Conservation (phyloP, 257 asterid genomes). For the Coffea eugenioides region DNA sequence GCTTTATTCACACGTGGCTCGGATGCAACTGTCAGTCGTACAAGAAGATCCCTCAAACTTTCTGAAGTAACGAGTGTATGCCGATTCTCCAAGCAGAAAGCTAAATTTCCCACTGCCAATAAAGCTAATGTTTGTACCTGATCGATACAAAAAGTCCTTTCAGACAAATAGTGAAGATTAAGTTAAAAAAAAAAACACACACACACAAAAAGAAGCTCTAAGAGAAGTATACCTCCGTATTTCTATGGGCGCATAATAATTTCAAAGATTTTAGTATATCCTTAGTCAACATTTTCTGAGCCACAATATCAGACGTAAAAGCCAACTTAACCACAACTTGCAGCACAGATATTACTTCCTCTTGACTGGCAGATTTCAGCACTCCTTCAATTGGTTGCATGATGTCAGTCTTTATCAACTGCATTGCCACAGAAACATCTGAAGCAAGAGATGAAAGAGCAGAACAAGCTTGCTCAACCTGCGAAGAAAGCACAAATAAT, state of each 20-base stretch:
- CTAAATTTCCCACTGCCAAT: slow-evolving; percentile 85
- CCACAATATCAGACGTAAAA: slow-evolving; percentile 80
- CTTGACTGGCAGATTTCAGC: slow-evolving; percentile 69
- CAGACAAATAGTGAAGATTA: slow-evolving; percentile 21
- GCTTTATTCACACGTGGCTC: slow-evolving; percentile 83
- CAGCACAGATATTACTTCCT: slow-evolving; percentile 85
- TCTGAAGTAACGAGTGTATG: slow-evolving; percentile 81
- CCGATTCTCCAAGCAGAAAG: slow-evolving; percentile 93
- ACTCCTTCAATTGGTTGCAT: slow-evolving; percentile 97
- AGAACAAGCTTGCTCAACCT: slow-evolving; percentile 99
- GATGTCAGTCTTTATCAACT: slow-evolving; percentile 84
- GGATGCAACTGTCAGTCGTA: slow-evolving; percentile 76
- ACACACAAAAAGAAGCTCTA: slow-evolving; percentile 16
- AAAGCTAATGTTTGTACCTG: slow-evolving; percentile 94
- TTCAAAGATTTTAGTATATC: slow-evolving; percentile 80
- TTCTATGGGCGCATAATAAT: slow-evolving; percentile 71
- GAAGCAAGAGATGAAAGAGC: slow-evolving; percentile 94
- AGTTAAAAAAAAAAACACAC: slow-evolving; percentile 5
- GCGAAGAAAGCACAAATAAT: slow-evolving; percentile 24
- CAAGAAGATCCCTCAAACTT: slow-evolving; percentile 95
- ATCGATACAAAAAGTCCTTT: slow-evolving; percentile 17
- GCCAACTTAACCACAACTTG: slow-evolving; percentile 89
- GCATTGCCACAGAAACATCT: slow-evolving; percentile 87
- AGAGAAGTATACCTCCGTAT: slow-evolving; percentile 74
- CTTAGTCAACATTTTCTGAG: slow-evolving; percentile 88